phyloP scores from a whole-genome alignment of 2,329 filamentous ascomycete species.

The Onygenales sp. region DNA sequence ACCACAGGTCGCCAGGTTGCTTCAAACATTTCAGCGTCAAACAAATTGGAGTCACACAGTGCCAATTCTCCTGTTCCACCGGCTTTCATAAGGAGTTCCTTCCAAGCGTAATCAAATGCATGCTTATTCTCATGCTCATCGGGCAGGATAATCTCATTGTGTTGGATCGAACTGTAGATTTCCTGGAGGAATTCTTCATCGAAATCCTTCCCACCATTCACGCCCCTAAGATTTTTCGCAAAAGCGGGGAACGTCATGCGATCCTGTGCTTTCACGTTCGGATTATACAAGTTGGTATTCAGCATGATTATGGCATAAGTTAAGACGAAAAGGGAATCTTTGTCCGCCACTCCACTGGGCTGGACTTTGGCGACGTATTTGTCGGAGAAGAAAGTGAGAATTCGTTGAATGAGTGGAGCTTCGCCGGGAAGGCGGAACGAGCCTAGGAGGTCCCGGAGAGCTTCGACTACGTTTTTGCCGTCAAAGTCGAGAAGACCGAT shows the following conservation, averaged over 20 bases:
- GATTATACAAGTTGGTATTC: constrained; percentile 95
- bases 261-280: constrained; percentile 64
- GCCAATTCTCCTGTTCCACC: constrained; percentile 63
- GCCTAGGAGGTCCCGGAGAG: constrained; percentile 74
- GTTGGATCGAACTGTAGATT: constrained; percentile 86
- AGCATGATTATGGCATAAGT: constrained; percentile 96
- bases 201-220: constrained; percentile 81
- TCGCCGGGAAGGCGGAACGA: constrained; percentile 92
- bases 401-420: constrained; percentile 83
- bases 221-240: constrained; percentile 76
- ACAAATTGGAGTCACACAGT: constrained; percentile 83
- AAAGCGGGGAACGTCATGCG: constrained; percentile 84
- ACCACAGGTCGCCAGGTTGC: constrained; percentile 93
- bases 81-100: constrained; percentile 80
- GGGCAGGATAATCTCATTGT: constrained; percentile 89
- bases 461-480: constrained; percentile 81
- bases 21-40: constrained; percentile 95
- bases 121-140: constrained; percentile 96
- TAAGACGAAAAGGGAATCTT: constrained; percentile 80
- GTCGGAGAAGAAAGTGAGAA: constrained; percentile 77
- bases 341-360: constrained; percentile 67
- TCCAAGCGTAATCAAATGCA: constrained; percentile 96
- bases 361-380: constrained; percentile 66
- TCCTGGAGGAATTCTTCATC: constrained; percentile 69
- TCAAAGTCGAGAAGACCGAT: constrained; percentile 81